Evolutionary conservation across 2,329 filamentous ascomycete genomes (phyloP), one percentile per base, ranked within the genome.

Genomic region (Pseudogymnoascus sp.): DNA sequence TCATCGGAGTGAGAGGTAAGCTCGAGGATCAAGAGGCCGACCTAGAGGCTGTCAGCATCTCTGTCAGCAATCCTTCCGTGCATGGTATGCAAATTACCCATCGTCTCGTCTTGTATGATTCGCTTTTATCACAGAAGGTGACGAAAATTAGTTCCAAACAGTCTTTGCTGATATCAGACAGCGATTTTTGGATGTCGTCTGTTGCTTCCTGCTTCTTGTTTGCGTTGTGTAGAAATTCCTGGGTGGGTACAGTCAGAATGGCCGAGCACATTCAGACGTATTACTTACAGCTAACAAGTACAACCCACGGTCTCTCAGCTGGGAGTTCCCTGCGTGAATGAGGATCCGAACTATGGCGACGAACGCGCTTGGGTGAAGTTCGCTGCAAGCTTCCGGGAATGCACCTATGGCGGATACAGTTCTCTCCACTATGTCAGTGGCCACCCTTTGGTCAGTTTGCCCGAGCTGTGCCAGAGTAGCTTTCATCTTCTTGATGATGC

Each of bases 271-370:
- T 28, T 16, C 8, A 10, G 23, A 42, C 25, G 12, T 11, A 38
- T 25, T 16, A 25, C 59, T 60, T n/a, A 60, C 59, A 11, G 36
- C 34, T 16, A 60, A 18, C 21, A 60, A 36, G n/a, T 60, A 60
- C 18, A 60, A 40, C 5, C 59, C 59, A 60, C 59, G 59, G 18
- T 60, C 34, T 31, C 59, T 60, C 5, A 10, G 1, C 18, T 12
- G 23, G 14, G 34, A 60, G 2, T 16, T 18, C n/a, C n/a, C 59
- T 25, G 59, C 38, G 14, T 38, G 21, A 40, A 40, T 38, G 18
- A 60, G 34, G 21, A 40, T 60, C 6, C 38, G 59, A 25, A 38
- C 59, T 40, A 60, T 60, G 5, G 38, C 36, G n/a, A 60, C 59
- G 34, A 40, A 60, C 11, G 59, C 59, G 10, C 38, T 31, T 31